Evolutionary conservation across 2,329 filamentous ascomycete species (phyloP).

Genomic region (Pseudocercospora pini-densiflorae): DNA sequence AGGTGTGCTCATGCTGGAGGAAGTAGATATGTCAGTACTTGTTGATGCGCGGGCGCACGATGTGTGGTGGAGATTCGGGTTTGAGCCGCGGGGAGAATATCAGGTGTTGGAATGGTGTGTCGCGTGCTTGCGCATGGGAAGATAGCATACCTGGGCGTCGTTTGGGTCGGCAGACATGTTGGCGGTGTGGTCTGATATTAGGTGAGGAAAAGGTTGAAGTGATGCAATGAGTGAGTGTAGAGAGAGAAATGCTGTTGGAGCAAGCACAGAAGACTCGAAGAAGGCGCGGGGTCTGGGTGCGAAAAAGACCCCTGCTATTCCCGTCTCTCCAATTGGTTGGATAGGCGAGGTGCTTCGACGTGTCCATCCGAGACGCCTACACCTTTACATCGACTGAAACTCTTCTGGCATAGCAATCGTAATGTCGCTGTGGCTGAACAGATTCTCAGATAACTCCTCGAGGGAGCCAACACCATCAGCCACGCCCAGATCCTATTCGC

Average conservation of each 20-base stretch:
- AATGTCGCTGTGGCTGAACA: conserved; percentile 81
- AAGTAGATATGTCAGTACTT: conserved; percentile 21
- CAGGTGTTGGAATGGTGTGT: conserved; percentile 1
- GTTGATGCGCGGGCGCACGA: conserved; percentile 17
- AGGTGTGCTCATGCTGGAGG: conserved; percentile 65
- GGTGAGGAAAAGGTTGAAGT: conserved; percentile 38
- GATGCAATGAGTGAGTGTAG: conserved; percentile 23
- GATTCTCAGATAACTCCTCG: conserved; percentile 57
- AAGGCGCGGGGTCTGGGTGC: not conserved
- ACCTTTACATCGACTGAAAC: not conserved
- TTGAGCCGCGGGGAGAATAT: conserved; percentile 10
- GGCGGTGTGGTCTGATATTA: conserved; percentile 49
- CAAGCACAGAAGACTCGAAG: not conserved
- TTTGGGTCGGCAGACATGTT: conserved; percentile 59
- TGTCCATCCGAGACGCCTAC: not conserved
- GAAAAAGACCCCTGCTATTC: not conserved
- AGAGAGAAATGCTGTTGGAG: not conserved
- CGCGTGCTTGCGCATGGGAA: conserved; percentile 8
- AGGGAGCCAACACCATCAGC: conserved; percentile 67
- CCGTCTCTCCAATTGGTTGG: not conserved
- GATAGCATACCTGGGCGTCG: conserved; percentile 65
- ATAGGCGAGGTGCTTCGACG: not conserved
- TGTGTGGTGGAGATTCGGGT: conserved; percentile 1
- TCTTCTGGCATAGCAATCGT: not conserved
- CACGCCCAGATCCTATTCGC: conserved; percentile 70